phyloP scores from a whole-genome alignment of 1,139 yeast species.

The Suhomyces taliae region DNA sequence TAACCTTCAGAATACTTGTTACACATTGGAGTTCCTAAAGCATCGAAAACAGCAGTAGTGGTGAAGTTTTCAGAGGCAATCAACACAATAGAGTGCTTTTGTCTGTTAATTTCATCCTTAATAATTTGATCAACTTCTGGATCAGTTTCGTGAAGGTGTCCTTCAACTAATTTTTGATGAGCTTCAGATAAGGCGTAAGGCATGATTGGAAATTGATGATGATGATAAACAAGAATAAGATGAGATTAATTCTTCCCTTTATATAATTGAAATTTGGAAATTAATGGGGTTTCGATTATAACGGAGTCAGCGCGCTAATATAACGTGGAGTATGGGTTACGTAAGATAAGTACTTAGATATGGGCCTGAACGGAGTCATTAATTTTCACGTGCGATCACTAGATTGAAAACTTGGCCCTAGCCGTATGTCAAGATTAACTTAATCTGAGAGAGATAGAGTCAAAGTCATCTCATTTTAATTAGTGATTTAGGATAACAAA shows the following conservation, averaged over 20 bases:
- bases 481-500: background rate
- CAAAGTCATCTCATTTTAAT: background rate
- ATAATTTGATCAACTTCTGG: conserved; percentile 83
- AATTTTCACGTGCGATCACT: background rate
- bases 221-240: background rate
- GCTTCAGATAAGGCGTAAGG: conserved; percentile 65
- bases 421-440: too few species aligned
- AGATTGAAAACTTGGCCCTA: background rate
- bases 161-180: conserved; percentile 66
- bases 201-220: conserved; percentile 20
- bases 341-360: background rate
- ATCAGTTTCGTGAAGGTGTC: conserved; percentile 71
- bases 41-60: conserved; percentile 93
- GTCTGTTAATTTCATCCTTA: conserved; percentile 87
- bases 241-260: background rate
- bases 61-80: conserved; percentile 98
- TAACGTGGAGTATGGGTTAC: conserved; percentile 6
- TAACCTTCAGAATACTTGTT: conserved; percentile 86
- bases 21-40: conserved; percentile 96
- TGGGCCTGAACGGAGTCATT: background rate
- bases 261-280: conserved; percentile 3
- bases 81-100: conserved; percentile 88
- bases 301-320: conserved; percentile 11
- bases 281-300: background rate
- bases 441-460: background rate